Evolutionary conservation across 805 yeast species (phyloP), one percentile per base, ranked within the genome.

Genomic region (Zygoascus flipseniorum): DNA sequence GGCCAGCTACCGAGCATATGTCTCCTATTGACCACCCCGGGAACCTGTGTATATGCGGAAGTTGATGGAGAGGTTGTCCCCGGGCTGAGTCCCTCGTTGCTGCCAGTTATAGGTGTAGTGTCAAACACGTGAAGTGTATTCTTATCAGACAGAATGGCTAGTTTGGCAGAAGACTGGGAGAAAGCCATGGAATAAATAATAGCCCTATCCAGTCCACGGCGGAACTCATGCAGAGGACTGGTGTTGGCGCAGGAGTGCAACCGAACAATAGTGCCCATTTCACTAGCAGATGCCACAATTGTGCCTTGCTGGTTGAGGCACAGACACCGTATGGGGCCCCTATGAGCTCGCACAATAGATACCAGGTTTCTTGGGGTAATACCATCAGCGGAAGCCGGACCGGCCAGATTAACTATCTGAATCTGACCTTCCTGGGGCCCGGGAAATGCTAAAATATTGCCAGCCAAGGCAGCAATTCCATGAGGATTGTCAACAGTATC

Each of bases 141-240:
- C 65, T 92, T 93, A 69, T 89, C 96, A 14, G 95, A 85, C 23
- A 93, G 72, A 5, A 89, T 89, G 0, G 97, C 97, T 48, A 93
- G 72, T 61, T 81, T 79, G 10, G 81, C 68, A 47, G 89, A 90
- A 59, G 81, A 77, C 8, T 86, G 89, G 5, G 92, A 84, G 65
- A 92, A 89, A 52, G 82, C 82, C 84, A 93, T 83, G 8, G 93
- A 84, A 43, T 85, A 86, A 8, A 93, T 79, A 16, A 76, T 73
- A 0, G 97, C 97, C 51, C 83, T 77, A 67, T 93, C 98, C 19
- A 90, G 66, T 0, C 99, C 99, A 50, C 99, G 75, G 60, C 98
- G 75, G 62, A 90, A 90, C 65, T 89, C 97, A 63, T 78, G 84
- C n/a, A 88, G 62, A 50, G 88, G 71, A 1, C 85, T 76, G 28